Evolutionary conservation across 257 asterid genomes (phyloP), one percentile per base, ranked within the genome.

Genomic region (Primulina huaijiensis): DNA sequence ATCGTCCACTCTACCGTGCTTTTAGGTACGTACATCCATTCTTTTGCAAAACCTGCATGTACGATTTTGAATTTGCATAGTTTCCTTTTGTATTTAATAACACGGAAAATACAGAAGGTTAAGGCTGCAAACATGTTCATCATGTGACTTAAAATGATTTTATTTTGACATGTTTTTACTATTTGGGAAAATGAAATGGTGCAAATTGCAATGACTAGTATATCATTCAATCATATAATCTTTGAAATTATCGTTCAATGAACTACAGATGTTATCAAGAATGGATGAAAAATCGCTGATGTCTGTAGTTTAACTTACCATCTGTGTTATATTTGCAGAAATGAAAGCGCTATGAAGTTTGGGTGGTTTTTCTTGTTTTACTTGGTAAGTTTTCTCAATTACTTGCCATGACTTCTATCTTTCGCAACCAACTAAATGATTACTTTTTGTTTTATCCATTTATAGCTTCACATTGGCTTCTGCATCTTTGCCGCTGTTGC

Each of bases 311-410:
- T 55, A 17, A 23, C 52, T 0, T 17, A 20, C 7, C 46, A 27
- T 19, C 20, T n/a, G 40, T 57, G 55, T 50, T 23, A 56, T 63
- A 20, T 75, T 2, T 64, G 57, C 87, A 84, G 89, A 81, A 79
- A 79, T 62, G 89, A 84, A 7, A 82, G 89, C 72, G 89, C 89
- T 43, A 35, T 84, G 76, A 82, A 80, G 79, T 84, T 79, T 74
- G 83, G 87, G 62, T 82, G 87, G 89, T 84, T 84, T 84, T 84
- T 84, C 85, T 5, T 84, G 77, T 84, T 84, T 76, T 84, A 84
- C 78, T 8, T 75, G 85, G 87, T 84, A 65, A 76, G 75, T 60
- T 25, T 38, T 62, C 10, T 78, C 53, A 60, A 20, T 67, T 46
- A 37, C 19, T 43, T 17, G 37, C 50, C 10, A 53, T 27, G 56